Evolutionary conservation across 148 eudicot species (phyloP).

Genomic region (Euryodendron excelsum): DNA sequence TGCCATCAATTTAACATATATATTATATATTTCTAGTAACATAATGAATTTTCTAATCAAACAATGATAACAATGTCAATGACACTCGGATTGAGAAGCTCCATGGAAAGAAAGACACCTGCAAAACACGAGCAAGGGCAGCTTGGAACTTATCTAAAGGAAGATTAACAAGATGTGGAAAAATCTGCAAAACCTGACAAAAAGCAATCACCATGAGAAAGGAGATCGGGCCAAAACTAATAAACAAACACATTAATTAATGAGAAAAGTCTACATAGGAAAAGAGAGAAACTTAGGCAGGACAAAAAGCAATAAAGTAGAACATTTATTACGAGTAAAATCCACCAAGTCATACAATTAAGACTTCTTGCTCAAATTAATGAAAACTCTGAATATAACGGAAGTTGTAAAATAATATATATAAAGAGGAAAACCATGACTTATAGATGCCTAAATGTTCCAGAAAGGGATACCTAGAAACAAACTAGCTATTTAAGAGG

Average conservation of each 20-base stretch:
- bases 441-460: background rate
- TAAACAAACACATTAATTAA: background rate
- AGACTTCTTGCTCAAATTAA: background rate
- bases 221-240: background rate
- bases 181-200: constrained; percentile 59
- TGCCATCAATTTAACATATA: background rate
- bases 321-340: background rate
- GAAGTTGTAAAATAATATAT: background rate
- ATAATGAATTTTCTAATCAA: background rate
- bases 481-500: background rate
- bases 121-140: constrained; percentile 64
- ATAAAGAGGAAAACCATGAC: background rate
- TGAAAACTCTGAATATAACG: background rate
- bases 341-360: background rate
- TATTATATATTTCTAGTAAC: background rate
- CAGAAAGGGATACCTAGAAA: background rate
- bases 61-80: background rate
- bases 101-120: constrained; percentile 40
- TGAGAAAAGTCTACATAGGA: background rate
- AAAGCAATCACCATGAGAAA: background rate
- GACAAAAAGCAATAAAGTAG: background rate
- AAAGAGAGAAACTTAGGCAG: background rate
- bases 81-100: background rate
- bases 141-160: constrained; percentile 81
- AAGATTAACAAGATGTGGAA: constrained; percentile 72